phyloP scores from a whole-genome alignment of 768 basidiomycete genomes.

The Lyophyllum atratum region DNA sequence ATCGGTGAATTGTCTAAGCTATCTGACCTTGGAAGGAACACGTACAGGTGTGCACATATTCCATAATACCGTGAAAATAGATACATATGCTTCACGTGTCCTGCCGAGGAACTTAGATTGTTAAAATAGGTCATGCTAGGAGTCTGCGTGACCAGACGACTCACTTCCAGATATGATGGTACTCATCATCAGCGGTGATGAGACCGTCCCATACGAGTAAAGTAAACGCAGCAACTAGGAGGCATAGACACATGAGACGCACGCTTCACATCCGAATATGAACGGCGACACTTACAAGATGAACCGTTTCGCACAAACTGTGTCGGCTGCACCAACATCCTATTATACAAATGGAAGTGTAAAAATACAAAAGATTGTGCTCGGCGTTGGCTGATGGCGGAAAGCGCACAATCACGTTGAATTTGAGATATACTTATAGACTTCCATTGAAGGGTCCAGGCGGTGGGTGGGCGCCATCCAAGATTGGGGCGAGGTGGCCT shows the following conservation, averaged over 20 bases:
- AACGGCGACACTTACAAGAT: neutral
- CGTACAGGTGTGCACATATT: slow-evolving; percentile 9
- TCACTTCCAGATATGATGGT: slow-evolving; percentile 14
- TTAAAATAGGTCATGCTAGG: neutral
- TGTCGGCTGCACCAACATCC: neutral
- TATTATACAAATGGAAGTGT: no score
- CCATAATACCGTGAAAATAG: slow-evolving; percentile 13
- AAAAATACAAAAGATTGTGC: no score
- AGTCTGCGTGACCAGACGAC: neutral
- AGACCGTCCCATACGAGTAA: slow-evolving; percentile 9
- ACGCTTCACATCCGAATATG: no score
- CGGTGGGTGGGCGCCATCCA: no score
- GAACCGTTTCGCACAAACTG: slow-evolving; percentile 9
- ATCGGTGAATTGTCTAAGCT: neutral
- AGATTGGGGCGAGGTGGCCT: no score
- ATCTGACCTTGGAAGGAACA: neutral
- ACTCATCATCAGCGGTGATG: slow-evolving; percentile 7
- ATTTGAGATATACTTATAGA: no score
- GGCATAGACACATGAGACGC: neutral
- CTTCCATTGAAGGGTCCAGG: no score
- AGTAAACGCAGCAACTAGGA: slow-evolving; percentile 11
- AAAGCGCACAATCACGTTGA: no score
- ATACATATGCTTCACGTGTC: slow-evolving; percentile 13
- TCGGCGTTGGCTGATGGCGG: no score
- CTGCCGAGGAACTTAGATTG: neutral